Conservation (phyloP, 1,284 basidiomycete species). For the Ceratobasidium theobromae region DNA sequence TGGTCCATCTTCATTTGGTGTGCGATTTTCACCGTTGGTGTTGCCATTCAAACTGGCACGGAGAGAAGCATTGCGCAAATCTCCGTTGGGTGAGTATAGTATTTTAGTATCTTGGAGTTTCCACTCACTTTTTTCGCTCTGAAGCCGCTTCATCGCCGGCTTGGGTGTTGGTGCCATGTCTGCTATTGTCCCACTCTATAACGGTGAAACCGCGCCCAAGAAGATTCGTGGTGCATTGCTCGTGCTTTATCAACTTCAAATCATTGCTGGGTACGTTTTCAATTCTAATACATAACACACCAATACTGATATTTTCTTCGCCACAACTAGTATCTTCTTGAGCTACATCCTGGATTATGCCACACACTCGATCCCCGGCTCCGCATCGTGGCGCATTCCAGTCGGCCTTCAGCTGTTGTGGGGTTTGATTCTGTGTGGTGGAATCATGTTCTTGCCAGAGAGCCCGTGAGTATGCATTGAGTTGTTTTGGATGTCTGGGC, state of each 20-base stretch:
- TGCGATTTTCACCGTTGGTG: constrained; percentile 70
- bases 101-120: background rate
- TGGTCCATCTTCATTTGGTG: constrained; percentile 77
- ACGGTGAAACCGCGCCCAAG: constrained; percentile 78
- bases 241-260: constrained; percentile 75
- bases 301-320: constrained; percentile 11
- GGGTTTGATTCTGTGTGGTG: constrained; percentile 66
- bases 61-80: constrained; percentile 63
- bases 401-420: constrained; percentile 64
- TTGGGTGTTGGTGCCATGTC: constrained; percentile 78
- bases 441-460: constrained; percentile 75
- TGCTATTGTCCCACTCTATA: constrained; percentile 78
- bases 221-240: constrained; percentile 70
- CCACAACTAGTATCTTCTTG: constrained; percentile 62
- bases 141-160: constrained; percentile 63
- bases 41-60: constrained; percentile 69
- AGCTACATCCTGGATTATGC: constrained; percentile 73
- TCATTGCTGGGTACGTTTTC: constrained; percentile 59
- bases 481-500: background rate
- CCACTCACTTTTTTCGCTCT: background rate
- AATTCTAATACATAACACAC: background rate
- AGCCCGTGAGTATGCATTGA: constrained; percentile 61
- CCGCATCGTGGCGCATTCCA: constrained; percentile 65
- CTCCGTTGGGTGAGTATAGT: constrained; percentile 52
- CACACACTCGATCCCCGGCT: constrained; percentile 58